phyloP scores from a whole-genome alignment of 139 green algal genomes.

The Zygnema circumcarinatum region DNA sequence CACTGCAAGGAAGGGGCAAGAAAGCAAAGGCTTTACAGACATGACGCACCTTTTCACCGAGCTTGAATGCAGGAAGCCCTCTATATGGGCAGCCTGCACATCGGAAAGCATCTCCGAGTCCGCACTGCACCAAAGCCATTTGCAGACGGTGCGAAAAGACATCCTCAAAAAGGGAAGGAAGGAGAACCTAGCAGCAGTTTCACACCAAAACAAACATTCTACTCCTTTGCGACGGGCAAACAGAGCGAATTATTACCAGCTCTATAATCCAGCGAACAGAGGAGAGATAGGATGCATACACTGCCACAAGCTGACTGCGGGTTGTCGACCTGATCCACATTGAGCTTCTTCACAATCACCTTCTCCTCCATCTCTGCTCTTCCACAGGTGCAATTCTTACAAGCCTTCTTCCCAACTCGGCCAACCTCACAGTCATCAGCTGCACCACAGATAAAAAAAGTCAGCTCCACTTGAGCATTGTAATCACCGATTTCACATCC shows the following conservation, averaged over 20 bases:
- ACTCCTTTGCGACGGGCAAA: too few relatives aligned
- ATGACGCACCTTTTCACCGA: constrained; percentile 56
- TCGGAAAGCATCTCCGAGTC: constrained; percentile 93
- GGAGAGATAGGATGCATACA: constrained; percentile 61
- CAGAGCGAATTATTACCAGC: too few relatives aligned
- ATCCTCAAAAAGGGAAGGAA: not conserved
- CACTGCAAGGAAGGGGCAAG: too few relatives aligned
- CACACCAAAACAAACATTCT: too few relatives aligned
- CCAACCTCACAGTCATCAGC: constrained; percentile 3
- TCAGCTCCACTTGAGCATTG: too few relatives aligned
- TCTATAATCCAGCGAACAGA: not conserved
- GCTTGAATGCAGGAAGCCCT: constrained; percentile 89
- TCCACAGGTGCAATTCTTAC: constrained; percentile 95
- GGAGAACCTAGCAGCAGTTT: too few relatives aligned
- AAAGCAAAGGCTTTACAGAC: not conserved
- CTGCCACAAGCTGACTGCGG: constrained; percentile 87
- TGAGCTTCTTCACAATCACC: constrained; percentile 59
- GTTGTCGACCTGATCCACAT: constrained; percentile 85
- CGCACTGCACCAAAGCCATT: constrained; percentile 73
- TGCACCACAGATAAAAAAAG: not conserved
- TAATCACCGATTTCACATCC: too few relatives aligned
- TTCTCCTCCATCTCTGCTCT: constrained; percentile 80
- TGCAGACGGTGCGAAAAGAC: too few relatives aligned
- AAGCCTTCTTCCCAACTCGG: constrained; percentile 78
- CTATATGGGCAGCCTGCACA: constrained; percentile 93